Percentiles rank a stretch among this genome's conserved stretches.
These are phyloP conservation scores for Paramecium primaurelia DNA, from an alignment of 73 alveolate species.

Conservation along the genomic window DNA sequence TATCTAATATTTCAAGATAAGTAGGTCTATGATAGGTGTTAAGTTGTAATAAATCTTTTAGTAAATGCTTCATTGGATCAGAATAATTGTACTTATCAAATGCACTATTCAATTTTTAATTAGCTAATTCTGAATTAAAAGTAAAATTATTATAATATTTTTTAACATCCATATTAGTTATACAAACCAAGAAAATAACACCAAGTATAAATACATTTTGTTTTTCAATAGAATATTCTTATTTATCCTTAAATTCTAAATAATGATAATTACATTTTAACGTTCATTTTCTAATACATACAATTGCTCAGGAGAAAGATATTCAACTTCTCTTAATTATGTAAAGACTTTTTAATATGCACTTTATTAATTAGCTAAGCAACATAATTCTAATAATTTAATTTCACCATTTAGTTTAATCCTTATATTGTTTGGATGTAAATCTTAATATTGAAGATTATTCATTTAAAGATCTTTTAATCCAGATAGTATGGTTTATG, in stretches of 20 bases:
- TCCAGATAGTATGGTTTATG: not conserved
- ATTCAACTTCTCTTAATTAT: not conserved
- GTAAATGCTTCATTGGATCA: not conserved
- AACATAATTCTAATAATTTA: not conserved
- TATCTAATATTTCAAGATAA: not conserved
- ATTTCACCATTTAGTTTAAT: not conserved
- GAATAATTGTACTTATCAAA: not conserved
- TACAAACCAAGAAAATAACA: not conserved
- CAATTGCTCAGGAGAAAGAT: slow-evolving; percentile 20
- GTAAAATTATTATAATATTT: not conserved
- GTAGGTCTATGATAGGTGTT: not conserved
- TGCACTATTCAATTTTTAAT: not conserved
- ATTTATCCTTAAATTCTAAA: not conserved
- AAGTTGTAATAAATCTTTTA: not conserved
- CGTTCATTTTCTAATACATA: not conserved
- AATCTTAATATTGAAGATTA: not conserved
- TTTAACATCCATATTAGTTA: not conserved
- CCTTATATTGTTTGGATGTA: slow-evolving; percentile 8
- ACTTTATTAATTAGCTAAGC: not conserved
- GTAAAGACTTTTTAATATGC: not conserved
- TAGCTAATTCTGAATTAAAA: slow-evolving; percentile 12
- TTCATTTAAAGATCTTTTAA: not conserved
- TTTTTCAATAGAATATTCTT: slow-evolving; percentile 27
- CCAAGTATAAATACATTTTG: slow-evolving; percentile 19
- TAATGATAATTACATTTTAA: not conserved